Evolutionary conservation across 768 basidiomycete genomes (phyloP).

Genomic region (Lanmaoa pseudosensibilis): DNA sequence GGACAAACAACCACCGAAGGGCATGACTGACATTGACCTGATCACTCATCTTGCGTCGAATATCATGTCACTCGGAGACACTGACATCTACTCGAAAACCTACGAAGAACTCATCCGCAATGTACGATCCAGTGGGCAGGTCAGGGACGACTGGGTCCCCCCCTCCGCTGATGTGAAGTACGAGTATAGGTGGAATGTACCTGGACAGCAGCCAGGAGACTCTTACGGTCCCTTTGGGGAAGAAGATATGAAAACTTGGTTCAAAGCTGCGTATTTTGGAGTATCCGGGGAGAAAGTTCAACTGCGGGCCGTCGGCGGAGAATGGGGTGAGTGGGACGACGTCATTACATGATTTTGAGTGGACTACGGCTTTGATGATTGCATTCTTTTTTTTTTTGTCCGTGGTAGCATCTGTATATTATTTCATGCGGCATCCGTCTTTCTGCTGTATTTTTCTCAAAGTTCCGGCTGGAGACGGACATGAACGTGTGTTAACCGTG

Average conservation of each 20-base stretch:
- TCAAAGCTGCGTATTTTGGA: conserved; percentile 81
- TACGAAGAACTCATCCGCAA: conserved; percentile 82
- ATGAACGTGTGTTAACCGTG: background rate
- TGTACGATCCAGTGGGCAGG: conserved; percentile 69
- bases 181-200: conserved; percentile 79
- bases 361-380: background rate
- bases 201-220: conserved; percentile 48
- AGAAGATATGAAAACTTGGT: conserved; percentile 80
- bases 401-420: conserved; percentile 16
- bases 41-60: conserved; percentile 87
- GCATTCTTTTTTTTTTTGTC: background rate
- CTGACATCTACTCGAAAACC: conserved; percentile 82
- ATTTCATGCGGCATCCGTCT: background rate
- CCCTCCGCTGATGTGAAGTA: conserved; percentile 74
- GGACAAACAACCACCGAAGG: conserved; percentile 42
- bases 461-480: background rate
- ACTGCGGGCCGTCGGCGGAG: conserved; percentile 61
- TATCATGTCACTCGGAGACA: conserved; percentile 82
- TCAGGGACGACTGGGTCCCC: conserved; percentile 69
- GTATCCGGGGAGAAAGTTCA: conserved; percentile 72
- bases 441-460: background rate
- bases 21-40: conserved; percentile 62
- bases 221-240: conserved; percentile 80
- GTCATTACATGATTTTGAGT: conserved; percentile 44
- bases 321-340: conserved; percentile 78